Evolutionary conservation across 805 yeast species (phyloP).

Genomic region (Priceomyces haplophilus): DNA sequence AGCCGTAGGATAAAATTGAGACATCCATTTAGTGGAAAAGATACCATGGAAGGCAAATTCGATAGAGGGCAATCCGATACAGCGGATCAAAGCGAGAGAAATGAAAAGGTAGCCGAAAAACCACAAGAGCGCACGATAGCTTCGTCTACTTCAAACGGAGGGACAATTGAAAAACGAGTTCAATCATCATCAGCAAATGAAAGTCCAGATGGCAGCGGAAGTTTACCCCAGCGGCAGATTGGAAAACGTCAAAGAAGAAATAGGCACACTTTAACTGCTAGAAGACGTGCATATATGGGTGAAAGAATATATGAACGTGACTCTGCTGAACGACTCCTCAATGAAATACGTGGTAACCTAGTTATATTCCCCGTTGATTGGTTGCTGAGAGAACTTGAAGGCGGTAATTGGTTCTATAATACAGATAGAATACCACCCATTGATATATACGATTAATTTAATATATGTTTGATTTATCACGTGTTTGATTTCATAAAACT

Average conservation of each 20-base stretch:
- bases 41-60: constrained; percentile 4
- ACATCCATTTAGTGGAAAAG: constrained; percentile 4
- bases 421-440: constrained; percentile 93
- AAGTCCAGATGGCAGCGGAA: neutral
- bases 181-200: neutral
- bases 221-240: neutral
- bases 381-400: constrained; percentile 81
- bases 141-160: neutral
- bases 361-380: constrained; percentile 93
- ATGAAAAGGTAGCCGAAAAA: neutral
- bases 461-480: neutral
- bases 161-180: neutral
- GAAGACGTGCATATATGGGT: constrained; percentile 34
- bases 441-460: constrained; percentile 73
- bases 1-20: constrained; percentile 1
- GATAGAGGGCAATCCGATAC: constrained; percentile 2
- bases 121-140: neutral
- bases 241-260: constrained; percentile 27
- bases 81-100: constrained; percentile 1
- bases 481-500: neutral
- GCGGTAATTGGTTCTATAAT: constrained; percentile 93
- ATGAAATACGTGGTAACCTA: constrained; percentile 77
- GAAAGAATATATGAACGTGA: constrained; percentile 64
- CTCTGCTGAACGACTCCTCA: constrained; percentile 71
- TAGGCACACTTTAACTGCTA: constrained; percentile 34